Evolutionary conservation across 106 monocot species (phyloP), one percentile per base, ranked within the genome.

Genomic region (Apostasia shenzhenica): DNA sequence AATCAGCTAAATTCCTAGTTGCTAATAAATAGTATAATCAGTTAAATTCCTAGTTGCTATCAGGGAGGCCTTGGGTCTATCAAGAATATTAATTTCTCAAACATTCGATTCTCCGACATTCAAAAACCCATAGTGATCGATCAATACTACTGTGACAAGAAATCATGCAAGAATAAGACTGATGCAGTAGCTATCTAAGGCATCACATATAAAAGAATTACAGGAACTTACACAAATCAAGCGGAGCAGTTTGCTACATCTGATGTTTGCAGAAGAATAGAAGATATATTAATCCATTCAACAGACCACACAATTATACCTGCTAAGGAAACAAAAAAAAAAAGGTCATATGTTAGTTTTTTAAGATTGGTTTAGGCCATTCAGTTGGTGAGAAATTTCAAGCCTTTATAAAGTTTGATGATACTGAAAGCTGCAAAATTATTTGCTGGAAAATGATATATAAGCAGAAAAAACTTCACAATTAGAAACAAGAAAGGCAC

Each of bases 51-150:
- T 39, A 26, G 14, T 50, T 76, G n/a, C 38, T 5, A 40, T 61
- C 75, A 87, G 87, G 87, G 87, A 47, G 84, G 87, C 3, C 3
- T 67, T 57, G 84, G 87, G 55, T 75, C 80, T 5, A 81, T 84
- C 44, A 81, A 61, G 57, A 78, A 81, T 53, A 50, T 84, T n/a
- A 84, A 81, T 14, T 88, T 88, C 71, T 78, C 79, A 5, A 81
- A 81, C 14, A 67, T 88, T 43, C 74, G 47, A 14, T 75, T 88
- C 52, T 71, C 73, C 3, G 61, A 78, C 42, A 84, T 87, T 11
- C 64, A 78, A 49, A 75, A 58, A 3, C 87, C 87, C 5, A 80
- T 88, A 26, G 70, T 73, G 58, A 81, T 88, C 7, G 81, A 88
- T 56, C 87, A 88, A 51, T 88, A 77, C 75, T 88, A 84, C 81